Evolutionary conservation across 371 early-diverging fungal species (phyloP).

Genomic region (Lichtheimia ornata): DNA sequence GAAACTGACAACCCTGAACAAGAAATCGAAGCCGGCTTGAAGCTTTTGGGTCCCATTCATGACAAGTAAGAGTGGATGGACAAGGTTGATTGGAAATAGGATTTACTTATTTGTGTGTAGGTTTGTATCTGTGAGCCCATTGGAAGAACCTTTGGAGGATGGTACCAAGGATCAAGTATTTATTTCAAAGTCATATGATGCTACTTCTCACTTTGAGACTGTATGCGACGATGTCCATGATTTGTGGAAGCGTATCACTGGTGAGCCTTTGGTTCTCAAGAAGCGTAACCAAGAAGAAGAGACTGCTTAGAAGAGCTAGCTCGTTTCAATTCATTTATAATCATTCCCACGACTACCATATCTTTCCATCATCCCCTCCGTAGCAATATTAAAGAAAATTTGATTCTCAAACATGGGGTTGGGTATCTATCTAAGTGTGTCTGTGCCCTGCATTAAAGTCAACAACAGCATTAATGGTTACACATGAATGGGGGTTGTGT

Average conservation of each 20-base stretch:
- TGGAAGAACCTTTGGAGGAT: constrained; percentile 86
- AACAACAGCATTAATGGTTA: too few relatives aligned
- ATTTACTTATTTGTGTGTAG: constrained; percentile 9
- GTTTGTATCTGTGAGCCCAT: constrained; percentile 81
- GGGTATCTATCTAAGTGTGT: too few relatives aligned
- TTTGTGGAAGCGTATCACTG: constrained; percentile 93
- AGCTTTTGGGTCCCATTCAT: constrained; percentile 86
- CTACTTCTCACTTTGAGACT: constrained; percentile 98
- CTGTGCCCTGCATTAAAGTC: too few relatives aligned
- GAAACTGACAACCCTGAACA: constrained; percentile 86
- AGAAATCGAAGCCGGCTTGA: constrained; percentile 86
- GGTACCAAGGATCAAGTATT: constrained; percentile 85
- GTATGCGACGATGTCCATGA: constrained; percentile 95
- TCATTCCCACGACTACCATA: too few relatives aligned
- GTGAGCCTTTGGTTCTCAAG: constrained; percentile 82
- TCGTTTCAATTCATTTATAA: too few relatives aligned
- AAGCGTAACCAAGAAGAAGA: constrained; percentile 60
- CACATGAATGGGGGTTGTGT: too few relatives aligned
- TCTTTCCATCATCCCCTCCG: too few relatives aligned
- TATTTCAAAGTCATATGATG: constrained; percentile 95
- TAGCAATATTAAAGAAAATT: too few relatives aligned
- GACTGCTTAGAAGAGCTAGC: constrained; percentile 35
- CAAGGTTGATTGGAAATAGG: background rate
- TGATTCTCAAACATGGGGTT: too few relatives aligned
- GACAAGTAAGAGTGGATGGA: constrained; percentile 62